Evolutionary conservation across 352 stramenopile genomes (phyloP).

Genomic region (Phytopythium mirpurense): DNA sequence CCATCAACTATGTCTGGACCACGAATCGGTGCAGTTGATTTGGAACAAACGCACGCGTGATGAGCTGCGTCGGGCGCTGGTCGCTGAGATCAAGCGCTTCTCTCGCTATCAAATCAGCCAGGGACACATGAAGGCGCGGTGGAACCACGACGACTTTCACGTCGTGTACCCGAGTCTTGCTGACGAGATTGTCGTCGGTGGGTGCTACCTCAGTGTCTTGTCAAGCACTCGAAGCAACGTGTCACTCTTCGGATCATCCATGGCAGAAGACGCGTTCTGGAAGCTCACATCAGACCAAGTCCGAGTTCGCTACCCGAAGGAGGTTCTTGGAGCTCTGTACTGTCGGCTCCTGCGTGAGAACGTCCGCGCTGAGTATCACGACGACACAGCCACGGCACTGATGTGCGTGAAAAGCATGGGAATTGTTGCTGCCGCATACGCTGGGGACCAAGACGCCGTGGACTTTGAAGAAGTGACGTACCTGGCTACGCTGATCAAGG

Average conservation of each 20-base stretch:
- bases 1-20: slow-evolving; percentile 90
- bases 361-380: slow-evolving; percentile 55
- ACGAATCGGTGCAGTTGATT: slow-evolving; percentile 90
- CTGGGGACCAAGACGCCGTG: slow-evolving; percentile 22
- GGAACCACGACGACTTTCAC: slow-evolving; percentile 96
- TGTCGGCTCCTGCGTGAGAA: slow-evolving; percentile 74
- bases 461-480: slow-evolving; percentile 74
- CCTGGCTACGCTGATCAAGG: slow-evolving; percentile 49
- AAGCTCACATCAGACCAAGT: slow-evolving; percentile 46
- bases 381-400: slow-evolving; percentile 59
- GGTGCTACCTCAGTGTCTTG: slow-evolving; percentile 85
- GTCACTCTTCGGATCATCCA: slow-evolving; percentile 35
- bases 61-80: slow-evolving; percentile 85
- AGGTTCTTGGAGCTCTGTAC: slow-evolving; percentile 57
- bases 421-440: slow-evolving; percentile 54
- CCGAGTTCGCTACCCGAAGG: slow-evolving; percentile 40
- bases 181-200: slow-evolving; percentile 85
- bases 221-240: slow-evolving; percentile 39
- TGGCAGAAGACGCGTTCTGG: slow-evolving; percentile 50
- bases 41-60: slow-evolving; percentile 90
- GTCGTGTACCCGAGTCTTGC: slow-evolving; percentile 89
- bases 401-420: slow-evolving; percentile 57
- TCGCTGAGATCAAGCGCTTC: slow-evolving; percentile 81
- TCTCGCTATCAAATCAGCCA: slow-evolving; percentile 65
- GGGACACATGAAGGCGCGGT: slow-evolving; percentile 75